Conservation (phyloP, 495 filamentous ascomycete genomes). For the Lindgomyces ingoldianus region DNA sequence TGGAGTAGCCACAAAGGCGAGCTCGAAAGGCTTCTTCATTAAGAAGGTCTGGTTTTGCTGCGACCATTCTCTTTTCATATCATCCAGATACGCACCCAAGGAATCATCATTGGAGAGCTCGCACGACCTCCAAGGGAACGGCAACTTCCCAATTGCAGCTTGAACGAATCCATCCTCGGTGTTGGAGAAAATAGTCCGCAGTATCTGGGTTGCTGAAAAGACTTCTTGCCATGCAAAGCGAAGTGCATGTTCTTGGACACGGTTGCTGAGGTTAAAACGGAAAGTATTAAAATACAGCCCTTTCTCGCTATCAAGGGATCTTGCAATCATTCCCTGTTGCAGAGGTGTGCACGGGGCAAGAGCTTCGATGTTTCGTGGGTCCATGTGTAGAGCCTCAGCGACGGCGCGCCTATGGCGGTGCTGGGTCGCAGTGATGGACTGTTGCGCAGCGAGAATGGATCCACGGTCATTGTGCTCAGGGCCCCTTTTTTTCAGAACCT, state of each 20-base stretch:
- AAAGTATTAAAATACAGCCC: slow-evolving; percentile 73
- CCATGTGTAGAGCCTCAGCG: slow-evolving; percentile 51
- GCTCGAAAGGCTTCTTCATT: slow-evolving; percentile 47
- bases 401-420: slow-evolving; percentile 55
- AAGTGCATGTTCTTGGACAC: slow-evolving; percentile 50
- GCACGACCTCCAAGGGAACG: slow-evolving; percentile 53
- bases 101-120: slow-evolving; percentile 34
- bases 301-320: slow-evolving; percentile 56
- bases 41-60: slow-evolving; percentile 35
- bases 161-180: slow-evolving; percentile 74
- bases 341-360: slow-evolving; percentile 76
- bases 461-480: slow-evolving; percentile 38
- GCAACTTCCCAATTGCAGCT: slow-evolving; percentile 54
- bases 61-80: slow-evolving; percentile 50
- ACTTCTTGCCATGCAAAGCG: slow-evolving; percentile 54
- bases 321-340: slow-evolving; percentile 77
- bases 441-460: slow-evolving; percentile 50
- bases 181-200: slow-evolving; percentile 65
- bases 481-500: slow-evolving; percentile 42
- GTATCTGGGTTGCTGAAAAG: slow-evolving; percentile 54
- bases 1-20: slow-evolving; percentile 47
- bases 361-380: slow-evolving; percentile 58
- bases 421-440: slow-evolving; percentile 58
- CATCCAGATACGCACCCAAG: slow-evolving; percentile 38
- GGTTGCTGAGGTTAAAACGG: slow-evolving; percentile 52